Conservation (phyloP, 2,329 filamentous ascomycete genomes). For the Diaporthe capsici region DNA sequence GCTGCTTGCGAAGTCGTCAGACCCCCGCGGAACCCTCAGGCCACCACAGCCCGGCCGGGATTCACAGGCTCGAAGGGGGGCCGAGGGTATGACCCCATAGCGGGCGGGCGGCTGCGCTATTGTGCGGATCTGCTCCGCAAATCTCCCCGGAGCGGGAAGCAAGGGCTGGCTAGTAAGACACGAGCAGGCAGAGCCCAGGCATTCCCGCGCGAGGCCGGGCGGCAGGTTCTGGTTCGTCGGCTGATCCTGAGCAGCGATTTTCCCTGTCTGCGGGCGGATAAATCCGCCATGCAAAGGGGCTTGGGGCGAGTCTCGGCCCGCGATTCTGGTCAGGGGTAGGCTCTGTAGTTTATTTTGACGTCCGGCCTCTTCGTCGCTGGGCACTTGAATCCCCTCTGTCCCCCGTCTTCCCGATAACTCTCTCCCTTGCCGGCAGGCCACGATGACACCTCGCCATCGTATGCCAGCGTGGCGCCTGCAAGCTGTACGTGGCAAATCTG, state of each 20-base stretch:
- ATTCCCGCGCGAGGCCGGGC: not conserved
- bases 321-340: conserved; percentile 27
- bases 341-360: conserved; percentile 29
- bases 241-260: conserved; percentile 20
- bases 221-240: conserved; percentile 24
- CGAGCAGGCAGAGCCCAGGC: conserved; percentile 6
- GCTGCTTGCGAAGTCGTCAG: not conserved
- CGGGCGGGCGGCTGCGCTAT: conserved; percentile 8
- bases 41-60: not conserved
- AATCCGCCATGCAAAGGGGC: conserved; percentile 14
- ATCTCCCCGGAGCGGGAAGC: conserved; percentile 10
- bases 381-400: not conserved
- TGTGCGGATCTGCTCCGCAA: conserved; percentile 25
- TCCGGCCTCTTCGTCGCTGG: not conserved
- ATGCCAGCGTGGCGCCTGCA: conserved; percentile 17
- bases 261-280: conserved; percentile 15
- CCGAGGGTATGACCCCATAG: not conserved
- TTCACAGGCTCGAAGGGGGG: not conserved
- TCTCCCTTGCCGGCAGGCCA: conserved; percentile 3
- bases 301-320: conserved; percentile 27
- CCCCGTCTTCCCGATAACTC: not conserved
- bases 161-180: not conserved
- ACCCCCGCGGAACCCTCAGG: not conserved
- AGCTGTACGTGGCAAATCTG: not conserved
- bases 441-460: conserved; percentile 1